Evolutionary conservation across 176 grass and related monocot genomes (phyloP).

Genomic region (Zizania latifolia): DNA sequence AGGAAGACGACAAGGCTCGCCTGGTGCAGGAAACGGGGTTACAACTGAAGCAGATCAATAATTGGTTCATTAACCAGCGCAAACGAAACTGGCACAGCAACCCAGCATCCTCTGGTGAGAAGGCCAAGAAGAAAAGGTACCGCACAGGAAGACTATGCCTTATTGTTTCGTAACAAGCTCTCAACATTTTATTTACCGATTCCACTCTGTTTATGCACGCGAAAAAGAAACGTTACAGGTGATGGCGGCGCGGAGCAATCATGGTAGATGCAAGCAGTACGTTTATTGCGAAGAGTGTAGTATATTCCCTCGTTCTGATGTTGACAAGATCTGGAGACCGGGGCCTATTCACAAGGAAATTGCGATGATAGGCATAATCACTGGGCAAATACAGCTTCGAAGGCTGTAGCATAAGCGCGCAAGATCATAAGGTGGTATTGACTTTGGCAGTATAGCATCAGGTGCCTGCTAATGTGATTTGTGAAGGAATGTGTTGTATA

Average conservation of each 20-base stretch:
- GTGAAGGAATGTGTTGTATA: constrained; percentile 24
- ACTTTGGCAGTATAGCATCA: not conserved
- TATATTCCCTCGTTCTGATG: constrained; percentile 12
- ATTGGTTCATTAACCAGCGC: constrained; percentile 99
- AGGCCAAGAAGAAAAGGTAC: constrained; percentile 96
- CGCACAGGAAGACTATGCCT: not conserved
- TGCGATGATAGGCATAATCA: not conserved
- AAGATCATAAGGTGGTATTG: constrained; percentile 23
- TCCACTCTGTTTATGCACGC: constrained; percentile 20
- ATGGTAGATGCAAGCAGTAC: constrained; percentile 38
- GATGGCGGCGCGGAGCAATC: constrained; percentile 16
- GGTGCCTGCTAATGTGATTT: constrained; percentile 31
- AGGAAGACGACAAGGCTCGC: constrained; percentile 91
- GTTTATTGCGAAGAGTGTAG: not conserved
- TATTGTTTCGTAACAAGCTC: not conserved
- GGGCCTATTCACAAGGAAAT: not conserved
- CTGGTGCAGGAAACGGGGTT: constrained; percentile 93
- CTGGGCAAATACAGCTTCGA: not conserved
- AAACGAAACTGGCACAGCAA: constrained; percentile 99
- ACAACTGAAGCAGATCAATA: constrained; percentile 98
- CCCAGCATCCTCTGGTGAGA: constrained; percentile 56
- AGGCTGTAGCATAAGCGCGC: constrained; percentile 15
- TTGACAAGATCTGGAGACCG: constrained; percentile 14
- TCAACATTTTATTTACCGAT: not conserved
- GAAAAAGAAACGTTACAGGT: constrained; percentile 47